These are phyloP conservation scores for Cutaneotrichosporon arboriforme DNA, from an alignment of 1,284 basidiomycete species.

Conservation along the genomic window DNA sequence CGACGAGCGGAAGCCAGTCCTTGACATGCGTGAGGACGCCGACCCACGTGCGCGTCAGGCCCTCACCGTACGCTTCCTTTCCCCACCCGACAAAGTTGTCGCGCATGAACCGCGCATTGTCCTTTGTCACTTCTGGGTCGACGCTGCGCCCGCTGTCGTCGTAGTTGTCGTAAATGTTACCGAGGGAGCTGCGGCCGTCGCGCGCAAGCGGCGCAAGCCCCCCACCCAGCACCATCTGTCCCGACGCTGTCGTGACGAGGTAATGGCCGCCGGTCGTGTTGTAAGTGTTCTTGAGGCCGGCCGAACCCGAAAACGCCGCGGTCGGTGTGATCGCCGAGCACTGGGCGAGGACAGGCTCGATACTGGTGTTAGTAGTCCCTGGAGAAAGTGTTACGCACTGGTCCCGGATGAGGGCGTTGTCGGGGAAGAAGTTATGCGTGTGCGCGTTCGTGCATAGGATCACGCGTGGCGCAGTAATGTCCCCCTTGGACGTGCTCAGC, in stretches of 20 bases:
- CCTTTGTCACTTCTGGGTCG: slow-evolving; percentile 9
- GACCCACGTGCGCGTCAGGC: slow-evolving; percentile 23
- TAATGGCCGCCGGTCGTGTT: slow-evolving; percentile 23
- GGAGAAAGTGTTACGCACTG: slow-evolving; percentile 4
- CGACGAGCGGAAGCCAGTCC: slow-evolving; percentile 29
- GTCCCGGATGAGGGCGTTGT: slow-evolving; percentile 2
- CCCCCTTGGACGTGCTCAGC: slow-evolving; percentile 18
- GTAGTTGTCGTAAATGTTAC: slow-evolving; percentile 11
- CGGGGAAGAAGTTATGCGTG: slow-evolving; percentile 24
- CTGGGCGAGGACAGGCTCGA: slow-evolving; percentile 20
- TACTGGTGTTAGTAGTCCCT: slow-evolving; percentile 9
- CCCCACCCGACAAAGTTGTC: slow-evolving; percentile 24
- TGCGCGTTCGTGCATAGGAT: slow-evolving; percentile 33
- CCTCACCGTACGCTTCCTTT: slow-evolving; percentile 23
- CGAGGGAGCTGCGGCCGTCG: slow-evolving; percentile 6
- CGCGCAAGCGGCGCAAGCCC: slow-evolving; percentile 10
- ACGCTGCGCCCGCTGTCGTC: slow-evolving; percentile 20
- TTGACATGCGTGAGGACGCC: slow-evolving; percentile 22
- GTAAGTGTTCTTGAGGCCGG: slow-evolving; percentile 22
- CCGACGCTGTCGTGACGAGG: slow-evolving; percentile 16
- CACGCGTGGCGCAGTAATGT: slow-evolving; percentile 19
- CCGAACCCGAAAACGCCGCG: slow-evolving; percentile 15
- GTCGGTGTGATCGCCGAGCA: slow-evolving; percentile 31
- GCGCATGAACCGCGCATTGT: slow-evolving; percentile 15
- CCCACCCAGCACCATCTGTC: slow-evolving; percentile 21